Conservation (phyloP, 164 flowering plant species). For the Macadamia integrifolia region DNA sequence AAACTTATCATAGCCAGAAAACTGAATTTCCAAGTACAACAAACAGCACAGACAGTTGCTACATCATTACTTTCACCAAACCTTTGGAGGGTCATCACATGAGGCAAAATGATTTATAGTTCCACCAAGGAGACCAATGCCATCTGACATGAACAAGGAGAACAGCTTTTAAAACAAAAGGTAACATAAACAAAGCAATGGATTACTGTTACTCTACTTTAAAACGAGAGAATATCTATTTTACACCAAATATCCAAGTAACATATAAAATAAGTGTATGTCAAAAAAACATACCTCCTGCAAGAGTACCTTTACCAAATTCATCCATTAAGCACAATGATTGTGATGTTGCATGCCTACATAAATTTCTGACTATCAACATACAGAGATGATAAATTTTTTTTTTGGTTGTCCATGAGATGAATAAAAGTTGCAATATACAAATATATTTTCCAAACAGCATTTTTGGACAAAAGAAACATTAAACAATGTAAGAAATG, state of each 20-base stretch:
- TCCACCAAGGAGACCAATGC: slow-evolving; percentile 95
- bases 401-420: too few relatives aligned
- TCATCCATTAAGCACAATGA: slow-evolving; percentile 93
- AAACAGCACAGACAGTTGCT: neutral
- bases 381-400: neutral
- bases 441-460: neutral
- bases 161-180: neutral
- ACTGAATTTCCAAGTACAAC: neutral
- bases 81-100: slow-evolving; percentile 80
- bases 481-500: neutral
- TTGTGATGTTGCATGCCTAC: slow-evolving; percentile 78
- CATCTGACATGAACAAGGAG: slow-evolving; percentile 50
- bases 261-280: slow-evolving; percentile 1
- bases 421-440: neutral
- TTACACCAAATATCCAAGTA: neutral
- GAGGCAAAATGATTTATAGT: slow-evolving; percentile 63
- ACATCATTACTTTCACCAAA: slow-evolving; percentile 16
- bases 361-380: slow-evolving; percentile 8
- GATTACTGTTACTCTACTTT: neutral
- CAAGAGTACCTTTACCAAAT: slow-evolving; percentile 98
- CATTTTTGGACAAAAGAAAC: neutral
- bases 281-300: slow-evolving; percentile 64
- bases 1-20: neutral
- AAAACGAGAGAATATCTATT: too few relatives aligned
- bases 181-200: neutral